Base-by-base conservation (phyloP, 208 protist species). In the Trypanosoma rangeli region DNA sequence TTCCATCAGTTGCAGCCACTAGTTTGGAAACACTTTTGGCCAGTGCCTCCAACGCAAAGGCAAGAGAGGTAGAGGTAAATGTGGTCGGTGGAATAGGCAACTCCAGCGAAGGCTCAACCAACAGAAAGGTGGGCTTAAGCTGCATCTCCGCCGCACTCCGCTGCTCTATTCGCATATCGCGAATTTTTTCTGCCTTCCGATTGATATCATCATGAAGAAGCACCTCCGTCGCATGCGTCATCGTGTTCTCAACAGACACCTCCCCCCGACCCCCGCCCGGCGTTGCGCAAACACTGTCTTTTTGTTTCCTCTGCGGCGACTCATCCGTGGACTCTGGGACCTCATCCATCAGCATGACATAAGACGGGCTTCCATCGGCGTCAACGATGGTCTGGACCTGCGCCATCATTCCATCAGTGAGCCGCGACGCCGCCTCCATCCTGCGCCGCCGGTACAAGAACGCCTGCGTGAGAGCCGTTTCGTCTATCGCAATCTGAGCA, bases 41-140 rank as follows among this genome's bases (percentile, higher is more conserved):
- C 50, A 93, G 53, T 63, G 76, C 78, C 70, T 92, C 86, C 24
- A 95, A 64, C 24, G 80, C 81, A 64, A 83, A 65, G 0, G 79
- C 78, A 9, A 95, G 67, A 5, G 86, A 82, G 26, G 65, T 78
- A 9, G 82, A 83, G 20, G 80, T 85, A 76, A 93, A 95, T 18
- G 74, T 55, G 10, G 52, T 57, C n/a, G 83, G 80, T 29, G 83
- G 83, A 4, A 63, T 57, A 4, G 78, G 74, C n/a, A 84, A 80
- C 48, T 50, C 46, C 29, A 53, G 22, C 4, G 18, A 8, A 29
- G 18, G 16, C 12, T 72, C 58, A 52, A 44, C 48, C 9, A 72
- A 54, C 33, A 63, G 37, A 67, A 73, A 73, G 13, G 35, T 16
- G 7, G 67, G 73, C 26, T 73, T 73, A 2, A 58, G 57, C 1